These are phyloP conservation scores for Colletotrichum filicis DNA, from an alignment of 2,329 filamentous ascomycete species.

Conservation along the genomic window DNA sequence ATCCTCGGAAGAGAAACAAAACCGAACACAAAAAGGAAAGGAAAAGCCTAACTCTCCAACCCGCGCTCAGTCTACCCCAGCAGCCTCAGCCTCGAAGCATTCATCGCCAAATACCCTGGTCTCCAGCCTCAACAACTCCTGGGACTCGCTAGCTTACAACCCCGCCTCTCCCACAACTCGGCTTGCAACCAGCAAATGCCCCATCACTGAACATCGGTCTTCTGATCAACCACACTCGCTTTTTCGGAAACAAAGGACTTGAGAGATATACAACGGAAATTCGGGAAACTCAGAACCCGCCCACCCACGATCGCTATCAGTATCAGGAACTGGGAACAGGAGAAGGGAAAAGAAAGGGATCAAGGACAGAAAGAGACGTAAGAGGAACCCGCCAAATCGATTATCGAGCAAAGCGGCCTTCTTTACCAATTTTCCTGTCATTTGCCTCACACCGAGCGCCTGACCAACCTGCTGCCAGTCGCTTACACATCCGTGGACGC, in stretches of 20 bases:
- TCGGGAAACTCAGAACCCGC: conserved; percentile 32
- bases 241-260: conserved; percentile 34
- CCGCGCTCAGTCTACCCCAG: not conserved
- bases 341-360: conserved; percentile 27
- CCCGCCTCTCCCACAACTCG: not conserved
- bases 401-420: conserved; percentile 15
- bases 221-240: conserved; percentile 46
- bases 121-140: conserved; percentile 8
- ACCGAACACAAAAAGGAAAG: not conserved
- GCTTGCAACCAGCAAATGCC: conserved; percentile 27
- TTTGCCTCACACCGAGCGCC: not conserved
- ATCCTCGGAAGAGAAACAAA: conserved; percentile 33
- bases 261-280: conserved; percentile 14
- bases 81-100: conserved; percentile 6
- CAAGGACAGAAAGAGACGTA: conserved; percentile 34
- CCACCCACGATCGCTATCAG: conserved; percentile 53
- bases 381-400: conserved; percentile 24
- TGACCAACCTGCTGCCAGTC: conserved; percentile 10
- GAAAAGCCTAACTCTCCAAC: not conserved
- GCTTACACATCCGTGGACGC: conserved; percentile 25
- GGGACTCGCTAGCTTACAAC: conserved; percentile 1
- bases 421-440: conserved; percentile 16
- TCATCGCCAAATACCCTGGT: conserved; percentile 17
- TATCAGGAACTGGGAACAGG: conserved; percentile 32
- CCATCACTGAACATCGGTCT: conserved; percentile 21